A percentile compares a stretch with the other conserved stretches of the same genome.
Conservation (phyloP, 495 filamentous ascomycete genomes). For the Aspergillus cavernicola region DNA sequence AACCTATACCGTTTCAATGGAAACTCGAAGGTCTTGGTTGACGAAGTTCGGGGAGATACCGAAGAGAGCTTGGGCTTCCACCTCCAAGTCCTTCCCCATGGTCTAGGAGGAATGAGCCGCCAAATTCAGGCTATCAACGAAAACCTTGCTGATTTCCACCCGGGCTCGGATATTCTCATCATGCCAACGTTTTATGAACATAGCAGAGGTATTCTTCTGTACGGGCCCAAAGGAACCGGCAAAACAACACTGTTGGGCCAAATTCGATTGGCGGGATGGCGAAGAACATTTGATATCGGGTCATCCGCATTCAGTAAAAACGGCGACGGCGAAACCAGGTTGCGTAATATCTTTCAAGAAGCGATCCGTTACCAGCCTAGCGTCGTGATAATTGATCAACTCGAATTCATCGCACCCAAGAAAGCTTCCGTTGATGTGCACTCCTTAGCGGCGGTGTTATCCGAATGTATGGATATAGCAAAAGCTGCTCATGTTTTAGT, state of each 20-base stretch:
- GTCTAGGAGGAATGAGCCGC: slow-evolving; percentile 60
- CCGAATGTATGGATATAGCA: slow-evolving; percentile 41
- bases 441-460: slow-evolving; percentile 37
- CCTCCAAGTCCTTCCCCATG: slow-evolving; percentile 27
- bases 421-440: slow-evolving; percentile 37
- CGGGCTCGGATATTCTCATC: slow-evolving; percentile 22
- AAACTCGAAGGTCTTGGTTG: slow-evolving; percentile 33
- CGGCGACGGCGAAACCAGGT: slow-evolving; percentile 44
- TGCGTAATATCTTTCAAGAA: slow-evolving; percentile 68
- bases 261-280: slow-evolving; percentile 67
- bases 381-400: slow-evolving; percentile 76
- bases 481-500: slow-evolving; percentile 55
- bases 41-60: slow-evolving; percentile 18
- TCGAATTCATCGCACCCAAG: slow-evolving; percentile 72
- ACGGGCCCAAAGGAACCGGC: slow-evolving; percentile 80
- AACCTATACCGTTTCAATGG: slow-evolving; percentile 37
- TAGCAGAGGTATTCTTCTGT: slow-evolving; percentile 62
- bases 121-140: slow-evolving; percentile 66
- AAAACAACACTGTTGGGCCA: slow-evolving; percentile 68
- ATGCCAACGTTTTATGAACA: slow-evolving; percentile 44
- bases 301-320: slow-evolving; percentile 48
- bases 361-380: slow-evolving; percentile 71
- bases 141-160: slow-evolving; percentile 57
- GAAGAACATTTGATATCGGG: slow-evolving; percentile 58
- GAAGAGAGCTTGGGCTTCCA: slow-evolving; percentile 15